Conservation (phyloP, 2,329 filamentous ascomycete species). For the Diaporthe eres region DNA sequence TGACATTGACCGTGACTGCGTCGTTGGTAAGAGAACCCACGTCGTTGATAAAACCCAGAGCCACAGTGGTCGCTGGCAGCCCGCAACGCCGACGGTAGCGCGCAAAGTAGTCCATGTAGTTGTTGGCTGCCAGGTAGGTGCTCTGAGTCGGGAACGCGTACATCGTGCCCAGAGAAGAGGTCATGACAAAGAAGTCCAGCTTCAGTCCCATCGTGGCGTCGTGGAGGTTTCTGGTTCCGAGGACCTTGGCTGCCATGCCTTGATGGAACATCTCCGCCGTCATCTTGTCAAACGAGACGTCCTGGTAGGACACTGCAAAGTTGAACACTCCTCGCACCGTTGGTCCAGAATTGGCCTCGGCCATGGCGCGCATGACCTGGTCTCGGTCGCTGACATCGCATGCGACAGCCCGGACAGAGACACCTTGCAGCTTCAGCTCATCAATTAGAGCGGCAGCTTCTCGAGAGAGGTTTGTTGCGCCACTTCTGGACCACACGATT, state of each 20-base stretch:
- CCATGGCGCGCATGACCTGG: neutral
- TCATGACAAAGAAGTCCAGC: constrained; percentile 16
- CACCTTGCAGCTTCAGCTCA: neutral
- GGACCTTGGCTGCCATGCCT: neutral
- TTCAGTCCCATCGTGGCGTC: neutral
- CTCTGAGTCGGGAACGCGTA: neutral
- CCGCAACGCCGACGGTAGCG: constrained; percentile 45
- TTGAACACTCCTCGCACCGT: neutral
- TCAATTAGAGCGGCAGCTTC: neutral
- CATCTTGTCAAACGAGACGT: neutral
- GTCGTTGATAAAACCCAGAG: constrained; percentile 46
- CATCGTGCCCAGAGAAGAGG: neutral
- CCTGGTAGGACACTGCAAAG: neutral
- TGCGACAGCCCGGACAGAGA: neutral
- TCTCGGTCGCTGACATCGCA: neutral
- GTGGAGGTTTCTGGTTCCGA: neutral
- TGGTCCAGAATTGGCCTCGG: too few species aligned
- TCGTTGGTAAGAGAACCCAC: constrained; percentile 30
- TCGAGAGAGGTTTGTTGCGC: neutral
- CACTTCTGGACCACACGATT: neutral
- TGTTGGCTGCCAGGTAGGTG: constrained; percentile 44
- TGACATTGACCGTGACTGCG: neutral
- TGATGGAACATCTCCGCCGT: neutral
- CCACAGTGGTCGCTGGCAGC: constrained; percentile 46
- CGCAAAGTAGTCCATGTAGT: constrained; percentile 49